Base-by-base conservation (phyloP, 2,329 filamentous ascomycete genomes). In the Microcyclospora pomicola region DNA sequence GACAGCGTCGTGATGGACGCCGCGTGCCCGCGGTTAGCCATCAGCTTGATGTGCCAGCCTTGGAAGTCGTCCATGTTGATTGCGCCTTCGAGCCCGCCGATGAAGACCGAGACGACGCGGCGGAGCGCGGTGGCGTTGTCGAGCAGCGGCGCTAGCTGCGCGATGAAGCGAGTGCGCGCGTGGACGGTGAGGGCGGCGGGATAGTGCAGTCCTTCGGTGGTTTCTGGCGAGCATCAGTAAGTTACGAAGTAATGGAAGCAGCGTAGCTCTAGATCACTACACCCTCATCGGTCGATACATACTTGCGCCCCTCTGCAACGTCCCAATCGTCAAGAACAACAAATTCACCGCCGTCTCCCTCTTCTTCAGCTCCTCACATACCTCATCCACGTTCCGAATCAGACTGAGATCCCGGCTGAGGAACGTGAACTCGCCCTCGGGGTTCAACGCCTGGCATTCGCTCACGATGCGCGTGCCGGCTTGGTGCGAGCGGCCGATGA, bases 321-420 rank as follows among this genome's bases (percentile, higher is more conserved):
- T 28, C 6, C 15, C 27, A 6, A 31, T 24, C 19, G 19, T 24
- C 19, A 24, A 24, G 19, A 24, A 24, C 0, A 75, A 49, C 1
- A 75, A 43, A 47, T 75, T 73, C 38, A 76, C 56, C 9, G 55
- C 54, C 28, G 56, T 52, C 48, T 73, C 71, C 41, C 64, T 65
- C 14, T 49, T 47, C 40, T 55, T 56, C 42, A 76, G 70, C 33
- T 68, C 56, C 4, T 55, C 47, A 49, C 69, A 73, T 2, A 65
- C 60, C 6, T 60, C 52, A 44, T 73, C 69, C 2, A 72, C 68
- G 15, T 61, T 63, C 12, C 49, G 52, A n/a, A 73, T 47, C 29
- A 71, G 54, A 24, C 61, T 61, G 3, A 68, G 54, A 42, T 73
- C 66, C n/a, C 56, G 56, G 31, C 58, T 47, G 13, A 69, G 50